phyloP scores from a whole-genome alignment of 306 rosid species.

The Cicer pinnatifidum region DNA sequence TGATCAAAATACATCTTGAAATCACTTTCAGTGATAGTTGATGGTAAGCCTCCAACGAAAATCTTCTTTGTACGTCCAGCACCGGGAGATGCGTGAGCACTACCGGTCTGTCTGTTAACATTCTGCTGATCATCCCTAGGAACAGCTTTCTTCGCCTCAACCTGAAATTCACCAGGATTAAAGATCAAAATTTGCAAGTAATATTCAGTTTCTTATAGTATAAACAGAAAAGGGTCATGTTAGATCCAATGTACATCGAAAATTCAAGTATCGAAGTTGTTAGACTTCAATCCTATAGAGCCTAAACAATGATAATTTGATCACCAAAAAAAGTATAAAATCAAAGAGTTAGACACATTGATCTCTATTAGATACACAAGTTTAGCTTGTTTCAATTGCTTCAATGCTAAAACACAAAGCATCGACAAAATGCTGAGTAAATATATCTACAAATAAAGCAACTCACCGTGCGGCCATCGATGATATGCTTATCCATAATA shows the following conservation, averaged over 20 bases:
- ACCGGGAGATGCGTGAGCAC: conserved; percentile 73
- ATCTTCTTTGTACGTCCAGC: conserved; percentile 96
- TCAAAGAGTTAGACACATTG: conserved; percentile 13
- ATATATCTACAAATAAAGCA: conserved; percentile 29
- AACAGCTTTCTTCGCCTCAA: conserved; percentile 98
- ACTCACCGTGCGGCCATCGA: conserved; percentile 96
- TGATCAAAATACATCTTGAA: conserved; percentile 93
- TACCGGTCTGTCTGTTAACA: conserved; percentile 64
- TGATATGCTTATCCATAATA: conserved; percentile 89
- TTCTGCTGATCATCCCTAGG: conserved; percentile 94
- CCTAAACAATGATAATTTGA: background rate
- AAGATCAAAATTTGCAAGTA: conserved; percentile 47
- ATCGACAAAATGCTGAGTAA: conserved; percentile 40
- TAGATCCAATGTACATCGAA: conserved; percentile 53
- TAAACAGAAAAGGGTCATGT: conserved; percentile 22
- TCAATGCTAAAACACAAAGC: conserved; percentile 33
- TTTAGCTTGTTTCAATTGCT: conserved; percentile 2
- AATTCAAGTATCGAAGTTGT: conserved; percentile 16
- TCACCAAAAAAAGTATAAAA: conserved; percentile 29
- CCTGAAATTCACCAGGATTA: conserved; percentile 61
- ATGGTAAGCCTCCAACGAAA: conserved; percentile 94
- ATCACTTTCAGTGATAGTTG: conserved; percentile 91
- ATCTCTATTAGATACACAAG: conserved; percentile 1
- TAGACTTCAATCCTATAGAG: background rate
- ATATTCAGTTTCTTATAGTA: conserved; percentile 34